Evolutionary conservation across 768 basidiomycete genomes (phyloP).

Genomic region (Leccinum olivaceopallidum): DNA sequence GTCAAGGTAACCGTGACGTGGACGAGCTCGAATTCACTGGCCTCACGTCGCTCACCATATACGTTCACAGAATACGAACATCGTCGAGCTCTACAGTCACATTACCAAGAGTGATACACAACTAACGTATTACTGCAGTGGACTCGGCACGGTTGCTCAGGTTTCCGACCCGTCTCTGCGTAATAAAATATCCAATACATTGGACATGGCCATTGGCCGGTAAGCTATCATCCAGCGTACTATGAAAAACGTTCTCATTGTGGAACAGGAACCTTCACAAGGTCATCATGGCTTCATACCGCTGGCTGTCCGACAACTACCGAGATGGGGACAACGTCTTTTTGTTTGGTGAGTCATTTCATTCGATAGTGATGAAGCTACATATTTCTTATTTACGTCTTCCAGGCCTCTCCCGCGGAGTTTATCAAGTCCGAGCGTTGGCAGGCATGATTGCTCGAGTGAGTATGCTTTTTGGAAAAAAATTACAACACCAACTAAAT

Average conservation of each 20-base stretch:
- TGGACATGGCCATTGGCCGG: slow-evolving; percentile 35
- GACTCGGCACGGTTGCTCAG: slow-evolving; percentile 38
- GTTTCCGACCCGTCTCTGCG: neutral
- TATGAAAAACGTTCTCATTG: neutral
- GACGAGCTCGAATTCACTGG: neutral
- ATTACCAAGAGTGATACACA: slow-evolving; percentile 36
- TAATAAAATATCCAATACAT: too few species aligned
- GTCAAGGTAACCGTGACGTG: slow-evolving; percentile 28
- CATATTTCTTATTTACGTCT: slow-evolving; percentile 1
- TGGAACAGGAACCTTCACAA: slow-evolving; percentile 36
- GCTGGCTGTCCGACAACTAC: slow-evolving; percentile 44
- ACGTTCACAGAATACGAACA: slow-evolving; percentile 37
- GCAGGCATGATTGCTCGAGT: slow-evolving; percentile 47
- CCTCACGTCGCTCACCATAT: slow-evolving; percentile 1
- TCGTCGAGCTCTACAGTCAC: slow-evolving; percentile 40
- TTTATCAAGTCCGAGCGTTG: slow-evolving; percentile 44
- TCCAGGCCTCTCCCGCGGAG: slow-evolving; percentile 49
- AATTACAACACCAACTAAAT: neutral
- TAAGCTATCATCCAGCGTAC: slow-evolving; percentile 13
- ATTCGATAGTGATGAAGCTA: neutral
- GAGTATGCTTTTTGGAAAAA: too few species aligned
- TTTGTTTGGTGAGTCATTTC: slow-evolving; percentile 37
- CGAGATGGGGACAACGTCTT: slow-evolving; percentile 39
- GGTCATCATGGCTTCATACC: slow-evolving; percentile 37
- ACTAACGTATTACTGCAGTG: slow-evolving; percentile 43